Evolutionary conservation across 768 basidiomycete genomes (phyloP).

Genomic region (Dendrothele bispora): DNA sequence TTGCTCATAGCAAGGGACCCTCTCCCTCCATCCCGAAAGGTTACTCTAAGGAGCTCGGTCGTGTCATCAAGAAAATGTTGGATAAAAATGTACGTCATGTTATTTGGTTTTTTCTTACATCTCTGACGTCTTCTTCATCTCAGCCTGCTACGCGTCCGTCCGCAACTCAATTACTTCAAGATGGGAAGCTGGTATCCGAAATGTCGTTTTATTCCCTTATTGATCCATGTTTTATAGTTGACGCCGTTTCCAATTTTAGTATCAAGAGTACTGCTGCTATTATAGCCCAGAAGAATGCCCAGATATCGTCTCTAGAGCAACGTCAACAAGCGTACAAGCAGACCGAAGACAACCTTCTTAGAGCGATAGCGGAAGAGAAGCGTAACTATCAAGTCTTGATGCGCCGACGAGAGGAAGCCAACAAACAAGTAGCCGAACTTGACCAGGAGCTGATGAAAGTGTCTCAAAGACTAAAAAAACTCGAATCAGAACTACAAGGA

Average conservation of each 20-base stretch:
- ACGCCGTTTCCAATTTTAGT: slow-evolving; percentile 35
- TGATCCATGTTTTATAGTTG: not conserved
- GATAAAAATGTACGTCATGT: slow-evolving; percentile 74
- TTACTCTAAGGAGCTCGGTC: slow-evolving; percentile 69
- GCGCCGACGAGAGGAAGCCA: slow-evolving; percentile 64
- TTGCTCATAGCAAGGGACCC: slow-evolving; percentile 64
- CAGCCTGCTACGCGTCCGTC: slow-evolving; percentile 87
- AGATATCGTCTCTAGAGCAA: slow-evolving; percentile 50
- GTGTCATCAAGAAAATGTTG: slow-evolving; percentile 82
- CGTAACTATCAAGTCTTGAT: slow-evolving; percentile 68
- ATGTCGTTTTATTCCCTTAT: slow-evolving; percentile 4
- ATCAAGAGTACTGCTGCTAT: slow-evolving; percentile 51
- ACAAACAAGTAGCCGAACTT: slow-evolving; percentile 61
- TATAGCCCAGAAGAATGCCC: slow-evolving; percentile 57
- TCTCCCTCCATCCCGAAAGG: slow-evolving; percentile 86
- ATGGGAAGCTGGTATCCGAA: slow-evolving; percentile 70
- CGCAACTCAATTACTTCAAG: slow-evolving; percentile 74
- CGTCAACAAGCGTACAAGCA: slow-evolving; percentile 23
- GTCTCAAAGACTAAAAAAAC: slow-evolving; percentile 44
- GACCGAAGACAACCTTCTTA: slow-evolving; percentile 43
- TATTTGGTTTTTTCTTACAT: not conserved
- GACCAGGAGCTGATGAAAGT: slow-evolving; percentile 54
- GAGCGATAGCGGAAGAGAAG: slow-evolving; percentile 63
- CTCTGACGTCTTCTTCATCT: not conserved
- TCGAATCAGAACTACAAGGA: slow-evolving; percentile 51